Evolutionary conservation across 23 red algal genomes (phyloP), one percentile per base, ranked within the genome.

Genomic region (Agarophyton chilense): DNA sequence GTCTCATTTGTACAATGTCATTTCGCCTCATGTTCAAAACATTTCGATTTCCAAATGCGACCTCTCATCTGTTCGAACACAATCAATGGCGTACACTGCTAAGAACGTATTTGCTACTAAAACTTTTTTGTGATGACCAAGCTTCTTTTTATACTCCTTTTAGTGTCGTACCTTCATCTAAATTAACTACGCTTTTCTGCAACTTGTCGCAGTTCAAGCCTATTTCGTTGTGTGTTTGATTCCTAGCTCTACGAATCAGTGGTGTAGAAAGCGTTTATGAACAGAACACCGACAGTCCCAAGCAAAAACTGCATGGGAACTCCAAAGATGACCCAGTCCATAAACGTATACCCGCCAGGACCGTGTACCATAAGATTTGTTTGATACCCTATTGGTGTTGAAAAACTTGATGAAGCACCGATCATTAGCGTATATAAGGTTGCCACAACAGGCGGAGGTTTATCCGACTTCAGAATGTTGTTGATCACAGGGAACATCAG

Each of bases 331-430:
- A 95, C 93, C 93, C 93, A 95, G 58, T 95, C 95, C 52, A 84
- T 77, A 64, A 98, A 93, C 19, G 90, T 89, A 52, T 98, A 98
- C 8, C 91, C 91, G 18, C 90, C 95, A 17, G 95, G 90, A 42
- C 95, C 95, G 58, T 98, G 95, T 46, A 98, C 95, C 86, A 98
- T 94, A 21, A 98, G 86, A 81, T 98, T 98, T 25, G 95, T 98
- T 19, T 94, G 81, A 35, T 98, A 93, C 16, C 95, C 95, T 42
- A 94, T 98, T 25, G 91, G 95, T 7, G 91, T 90, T 22, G 91
- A 94, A 50, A 98, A 98, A 65, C 77, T 78, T 29, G 84, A 63
- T 17, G 75, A 88, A 42, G 90, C 95, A 2, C 90, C 95, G 28
- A 98, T 77, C 90, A 94, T 94, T 16, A 98, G 83, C 19, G 90